Conservation (phyloP, 2,329 filamentous ascomycete genomes). For the Colletotrichum simmondsii region DNA sequence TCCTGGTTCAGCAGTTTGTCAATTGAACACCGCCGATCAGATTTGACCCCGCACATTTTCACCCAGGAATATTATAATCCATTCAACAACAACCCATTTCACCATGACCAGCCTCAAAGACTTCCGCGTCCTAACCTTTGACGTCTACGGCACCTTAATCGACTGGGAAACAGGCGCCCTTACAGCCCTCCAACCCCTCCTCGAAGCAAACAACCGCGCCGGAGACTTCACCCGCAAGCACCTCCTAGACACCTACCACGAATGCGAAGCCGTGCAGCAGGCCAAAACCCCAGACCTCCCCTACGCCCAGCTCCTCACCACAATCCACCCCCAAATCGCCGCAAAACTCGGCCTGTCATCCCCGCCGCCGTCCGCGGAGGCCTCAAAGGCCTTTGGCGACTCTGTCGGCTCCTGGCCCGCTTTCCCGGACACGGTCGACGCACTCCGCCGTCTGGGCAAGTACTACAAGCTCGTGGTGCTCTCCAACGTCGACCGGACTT, state of each 20-base stretch:
- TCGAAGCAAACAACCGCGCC: conserved; percentile 45
- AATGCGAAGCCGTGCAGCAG: conserved; percentile 63
- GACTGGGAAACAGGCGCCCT: conserved; percentile 80
- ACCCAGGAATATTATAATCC: neutral
- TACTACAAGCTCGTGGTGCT: conserved; percentile 68
- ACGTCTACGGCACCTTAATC: conserved; percentile 84
- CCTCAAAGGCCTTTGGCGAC: conserved; percentile 61
- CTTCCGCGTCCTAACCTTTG: conserved; percentile 70
- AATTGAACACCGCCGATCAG: neutral
- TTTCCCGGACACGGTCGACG: conserved; percentile 69
- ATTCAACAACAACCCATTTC: neutral
- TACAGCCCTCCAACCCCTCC: conserved; percentile 61
- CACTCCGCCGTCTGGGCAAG: conserved; percentile 59
- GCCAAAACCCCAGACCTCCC: conserved; percentile 62
- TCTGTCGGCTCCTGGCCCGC: conserved; percentile 66
- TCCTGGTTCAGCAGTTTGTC: neutral
- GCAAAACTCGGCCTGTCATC: conserved; percentile 49
- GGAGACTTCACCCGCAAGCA: conserved; percentile 45
- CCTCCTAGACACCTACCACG: conserved; percentile 55
- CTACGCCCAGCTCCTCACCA: conserved; percentile 70
- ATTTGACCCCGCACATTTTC: neutral
- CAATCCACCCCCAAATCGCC: conserved; percentile 58
- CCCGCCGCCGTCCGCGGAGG: conserved; percentile 46
- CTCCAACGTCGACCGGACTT: conserved; percentile 66
- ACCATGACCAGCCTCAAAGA: conserved; percentile 36